Evolutionary conservation across 306 rosid species (phyloP).

Genomic region (Gastrolobium villosum): DNA sequence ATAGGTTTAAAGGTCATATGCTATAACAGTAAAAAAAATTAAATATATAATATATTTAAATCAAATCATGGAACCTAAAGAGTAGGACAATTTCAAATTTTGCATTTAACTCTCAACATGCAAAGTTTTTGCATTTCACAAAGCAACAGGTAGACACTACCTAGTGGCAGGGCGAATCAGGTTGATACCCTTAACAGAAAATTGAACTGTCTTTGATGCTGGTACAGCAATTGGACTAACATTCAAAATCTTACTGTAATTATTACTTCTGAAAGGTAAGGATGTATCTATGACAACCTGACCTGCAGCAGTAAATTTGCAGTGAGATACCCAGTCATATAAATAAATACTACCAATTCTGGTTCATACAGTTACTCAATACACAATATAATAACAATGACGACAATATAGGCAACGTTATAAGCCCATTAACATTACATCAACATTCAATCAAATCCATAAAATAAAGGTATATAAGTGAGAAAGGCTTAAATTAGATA

Average conservation of each 20-base stretch:
- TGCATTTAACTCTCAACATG: constrained; percentile 25
- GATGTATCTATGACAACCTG: constrained; percentile 68
- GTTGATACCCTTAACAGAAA: constrained; percentile 73
- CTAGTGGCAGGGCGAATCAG: constrained; percentile 63
- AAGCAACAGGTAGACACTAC: constrained; percentile 46
- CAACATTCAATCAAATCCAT: constrained; percentile 13
- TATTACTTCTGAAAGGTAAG: constrained; percentile 60
- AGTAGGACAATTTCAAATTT: constrained; percentile 14
- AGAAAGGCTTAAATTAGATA: constrained; percentile 1
- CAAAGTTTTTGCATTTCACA: constrained; percentile 31
- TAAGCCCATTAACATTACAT: neutral
- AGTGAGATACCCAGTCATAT: constrained; percentile 37
- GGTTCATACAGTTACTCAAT: neutral
- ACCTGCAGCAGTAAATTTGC: constrained; percentile 57
- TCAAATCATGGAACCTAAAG: constrained; percentile 16
- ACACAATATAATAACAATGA: neutral
- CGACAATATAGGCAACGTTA: neutral
- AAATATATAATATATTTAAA: neutral
- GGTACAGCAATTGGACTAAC: constrained; percentile 76
- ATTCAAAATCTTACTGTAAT: constrained; percentile 59
- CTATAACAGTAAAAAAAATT: constrained; percentile 20
- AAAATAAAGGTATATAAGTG: neutral
- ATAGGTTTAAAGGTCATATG: constrained; percentile 22
- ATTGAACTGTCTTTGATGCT: constrained; percentile 58
- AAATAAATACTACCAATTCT: constrained; percentile 34